Percentiles rank a stretch among this genome's conserved stretches.
These are phyloP conservation scores for Berberis vulgaris DNA, from an alignment of 164 flowering plant genomes.

Conservation along the genomic window DNA sequence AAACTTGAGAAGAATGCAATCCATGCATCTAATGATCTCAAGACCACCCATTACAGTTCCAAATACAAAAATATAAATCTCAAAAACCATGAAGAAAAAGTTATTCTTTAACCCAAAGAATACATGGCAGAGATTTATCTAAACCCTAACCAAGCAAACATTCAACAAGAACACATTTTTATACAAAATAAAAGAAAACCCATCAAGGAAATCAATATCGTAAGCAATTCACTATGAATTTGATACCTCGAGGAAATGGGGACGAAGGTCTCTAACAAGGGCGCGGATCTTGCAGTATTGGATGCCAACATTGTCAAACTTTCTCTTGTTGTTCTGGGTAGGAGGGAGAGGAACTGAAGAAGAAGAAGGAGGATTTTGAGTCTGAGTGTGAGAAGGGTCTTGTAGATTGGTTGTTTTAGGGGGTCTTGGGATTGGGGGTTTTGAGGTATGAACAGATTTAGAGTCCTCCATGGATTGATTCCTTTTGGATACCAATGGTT, in stretches of 20 bases:
- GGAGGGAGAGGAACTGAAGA: conserved; percentile 4
- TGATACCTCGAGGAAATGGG: conserved; percentile 46
- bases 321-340: conserved; percentile 28
- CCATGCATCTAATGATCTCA: not conserved
- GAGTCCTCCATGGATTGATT: conserved; percentile 1
- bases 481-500: not conserved
- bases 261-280: conserved; percentile 47
- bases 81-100: no score
- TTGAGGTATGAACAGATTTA: not conserved
- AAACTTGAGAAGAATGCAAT: no score
- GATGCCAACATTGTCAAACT: conserved; percentile 18
- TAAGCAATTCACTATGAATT: not conserved
- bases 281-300: conserved; percentile 43
- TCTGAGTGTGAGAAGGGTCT: conserved; percentile 1
- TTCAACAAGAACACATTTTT: not conserved
- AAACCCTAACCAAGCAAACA: not conserved
- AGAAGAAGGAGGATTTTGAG: not conserved
- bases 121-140: not conserved
- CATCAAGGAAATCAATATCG: not conserved
- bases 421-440: not conserved
- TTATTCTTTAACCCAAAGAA: not conserved
- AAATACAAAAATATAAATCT: no score
- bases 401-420: not conserved
- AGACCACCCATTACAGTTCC: not conserved
- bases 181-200: not conserved